phyloP scores from a whole-genome alignment of 352 stramenopile species.

The Pythium aristosporum region DNA sequence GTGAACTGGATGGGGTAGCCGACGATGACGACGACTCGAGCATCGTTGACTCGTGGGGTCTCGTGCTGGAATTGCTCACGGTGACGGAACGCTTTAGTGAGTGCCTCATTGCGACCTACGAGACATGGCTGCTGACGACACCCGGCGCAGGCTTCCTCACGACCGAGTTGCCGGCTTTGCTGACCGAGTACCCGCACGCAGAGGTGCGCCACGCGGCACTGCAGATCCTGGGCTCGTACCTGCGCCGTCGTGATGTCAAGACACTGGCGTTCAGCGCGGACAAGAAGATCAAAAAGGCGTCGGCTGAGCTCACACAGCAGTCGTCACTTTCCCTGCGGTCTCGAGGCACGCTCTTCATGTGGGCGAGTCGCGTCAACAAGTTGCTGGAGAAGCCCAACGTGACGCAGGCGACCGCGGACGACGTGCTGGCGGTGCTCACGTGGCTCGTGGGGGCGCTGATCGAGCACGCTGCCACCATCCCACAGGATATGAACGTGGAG shows the following conservation, averaged over 20 bases:
- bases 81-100: constrained; percentile 66
- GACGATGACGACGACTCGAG: constrained; percentile 9
- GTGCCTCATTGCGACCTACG: constrained; percentile 54
- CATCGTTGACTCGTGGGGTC: constrained; percentile 53
- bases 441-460: constrained; percentile 67
- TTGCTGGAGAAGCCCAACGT: constrained; percentile 63
- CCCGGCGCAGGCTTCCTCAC: constrained; percentile 31
- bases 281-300: constrained; percentile 38
- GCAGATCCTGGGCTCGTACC: constrained; percentile 62
- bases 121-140: constrained; percentile 53
- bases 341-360: constrained; percentile 56
- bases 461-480: constrained; percentile 43
- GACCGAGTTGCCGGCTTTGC: constrained; percentile 45
- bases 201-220: constrained; percentile 67
- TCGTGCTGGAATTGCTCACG: constrained; percentile 59
- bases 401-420: constrained; percentile 45
- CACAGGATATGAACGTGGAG: constrained; percentile 50
- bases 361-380: constrained; percentile 61
- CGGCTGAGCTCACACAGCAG: constrained; percentile 20
- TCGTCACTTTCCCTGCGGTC: constrained; percentile 47
- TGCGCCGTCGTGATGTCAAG: constrained; percentile 42
- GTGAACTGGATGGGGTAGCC: constrained; percentile 13
- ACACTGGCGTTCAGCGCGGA: constrained; percentile 42
- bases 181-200: constrained; percentile 76
- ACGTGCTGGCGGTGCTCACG: constrained; percentile 58